Conservation (phyloP, 495 filamentous ascomycete genomes). For the Tuber microsphaerosporum region DNA sequence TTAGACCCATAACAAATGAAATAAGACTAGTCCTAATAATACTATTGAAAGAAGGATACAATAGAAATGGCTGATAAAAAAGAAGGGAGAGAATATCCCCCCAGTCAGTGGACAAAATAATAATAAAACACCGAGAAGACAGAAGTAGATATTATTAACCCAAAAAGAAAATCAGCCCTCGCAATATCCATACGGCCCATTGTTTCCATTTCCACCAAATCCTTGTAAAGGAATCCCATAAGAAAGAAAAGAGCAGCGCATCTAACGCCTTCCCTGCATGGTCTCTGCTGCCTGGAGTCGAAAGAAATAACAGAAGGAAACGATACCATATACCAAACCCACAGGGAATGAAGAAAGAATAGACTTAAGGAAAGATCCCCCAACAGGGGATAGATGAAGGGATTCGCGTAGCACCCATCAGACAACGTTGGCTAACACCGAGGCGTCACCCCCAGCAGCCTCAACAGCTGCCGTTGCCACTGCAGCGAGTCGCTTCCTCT, state of each 20-base stretch:
- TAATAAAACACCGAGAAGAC: not conserved
- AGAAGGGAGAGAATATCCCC: not conserved
- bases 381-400: not conserved
- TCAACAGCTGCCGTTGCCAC: slow-evolving; percentile 64
- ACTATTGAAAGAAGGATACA: not conserved
- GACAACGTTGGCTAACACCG: slow-evolving; percentile 30
- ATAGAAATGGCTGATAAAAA: not conserved
- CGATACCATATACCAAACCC: not conserved
- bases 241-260: not conserved
- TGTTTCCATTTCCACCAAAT: not conserved
- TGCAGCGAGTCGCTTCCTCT: slow-evolving; percentile 65
- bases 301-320: not conserved
- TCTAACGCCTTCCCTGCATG: not conserved
- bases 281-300: not conserved
- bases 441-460: slow-evolving; percentile 69
- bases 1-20: not conserved
- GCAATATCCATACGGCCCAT: not conserved
- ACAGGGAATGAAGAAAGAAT: not conserved
- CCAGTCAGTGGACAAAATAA: not conserved
- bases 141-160: not conserved
- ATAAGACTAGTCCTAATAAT: not conserved
- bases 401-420: not conserved
- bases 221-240: not conserved
- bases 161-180: not conserved
- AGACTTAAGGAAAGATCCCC: not conserved